Base-by-base conservation (phyloP, 1,284 basidiomycete genomes). In the Kwoniella shivajii region DNA sequence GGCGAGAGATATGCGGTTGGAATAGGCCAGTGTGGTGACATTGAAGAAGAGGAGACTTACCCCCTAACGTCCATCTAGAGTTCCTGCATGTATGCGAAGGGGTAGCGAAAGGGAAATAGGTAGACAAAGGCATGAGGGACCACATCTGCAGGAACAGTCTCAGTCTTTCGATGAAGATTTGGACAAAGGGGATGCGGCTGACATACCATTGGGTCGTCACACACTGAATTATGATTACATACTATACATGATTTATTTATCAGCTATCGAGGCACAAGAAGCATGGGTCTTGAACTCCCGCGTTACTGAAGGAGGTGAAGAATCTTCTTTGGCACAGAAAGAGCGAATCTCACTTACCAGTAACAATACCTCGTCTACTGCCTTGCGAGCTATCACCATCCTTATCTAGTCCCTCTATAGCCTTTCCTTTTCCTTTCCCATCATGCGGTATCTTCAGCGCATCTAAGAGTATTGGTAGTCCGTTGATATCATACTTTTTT, bases 221-320 rank as follows among this genome's bases (percentile, higher is more conserved):
- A 66, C 3, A 90, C 91, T 42, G 92, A 94, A 55, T 93, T 86
- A 73, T 96, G 92, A 74, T 96, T 96, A 50, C 87, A 85, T 45
- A 94, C 91, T 94, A 67, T 13, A 3, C 4, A 24, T 22, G n/a
- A n/a, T n/a, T n/a, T n/a, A n/a, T n/a, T n/a, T n/a, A n/a, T n/a
- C n/a, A n/a, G n/a, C n/a, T n/a, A n/a, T n/a, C n/a, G n/a, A n/a
- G n/a, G n/a, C n/a, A n/a, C n/a, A n/a, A n/a, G n/a, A n/a, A n/a
- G n/a, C n/a, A n/a, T n/a, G n/a, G n/a, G n/a, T n/a, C n/a, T n/a
- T n/a, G n/a, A n/a, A n/a, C n/a, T n/a, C n/a, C n/a, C n/a, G n/a
- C n/a, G n/a, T n/a, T n/a, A n/a, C n/a, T n/a, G n/a, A n/a, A n/a
- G n/a, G n/a, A n/a, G n/a, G n/a, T n/a, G n/a, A n/a, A n/a, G n/a